Conservation (phyloP, 441 rosid genomes). For the Bruguiera hainesii region DNA sequence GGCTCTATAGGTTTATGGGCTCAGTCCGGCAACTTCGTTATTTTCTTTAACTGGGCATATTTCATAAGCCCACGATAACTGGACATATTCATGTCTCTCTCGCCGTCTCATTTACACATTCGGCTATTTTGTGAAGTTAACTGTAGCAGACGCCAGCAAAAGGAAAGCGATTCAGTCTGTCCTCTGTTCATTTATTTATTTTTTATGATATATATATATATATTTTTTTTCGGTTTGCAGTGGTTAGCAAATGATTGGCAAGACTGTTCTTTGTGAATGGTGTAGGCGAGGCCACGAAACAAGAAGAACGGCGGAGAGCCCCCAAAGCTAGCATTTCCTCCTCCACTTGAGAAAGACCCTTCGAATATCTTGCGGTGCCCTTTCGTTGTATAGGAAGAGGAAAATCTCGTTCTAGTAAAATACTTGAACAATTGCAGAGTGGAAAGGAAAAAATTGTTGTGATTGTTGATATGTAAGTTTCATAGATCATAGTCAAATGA, state of each 20-base stretch:
- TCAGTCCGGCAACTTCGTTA: too few relatives aligned
- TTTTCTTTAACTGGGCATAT: too few relatives aligned
- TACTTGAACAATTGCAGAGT: too few relatives aligned
- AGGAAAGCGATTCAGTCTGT: neutral
- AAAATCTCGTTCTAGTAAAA: neutral
- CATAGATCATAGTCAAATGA: too few relatives aligned
- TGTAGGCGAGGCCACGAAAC: neutral
- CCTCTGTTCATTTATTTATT: neutral
- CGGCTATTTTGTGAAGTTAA: neutral
- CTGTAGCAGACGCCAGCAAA: neutral
- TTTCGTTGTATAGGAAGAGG: neutral
- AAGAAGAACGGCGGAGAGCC: neutral
- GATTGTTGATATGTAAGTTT: too few relatives aligned
- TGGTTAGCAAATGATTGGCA: neutral
- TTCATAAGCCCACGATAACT: too few relatives aligned
- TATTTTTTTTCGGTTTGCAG: neutral
- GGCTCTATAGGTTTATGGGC: too few relatives aligned
- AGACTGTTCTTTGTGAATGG: neutral
- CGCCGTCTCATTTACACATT: too few relatives aligned
- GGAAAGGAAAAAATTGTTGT: too few relatives aligned
- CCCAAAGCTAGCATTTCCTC: neutral
- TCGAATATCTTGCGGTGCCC: neutral
- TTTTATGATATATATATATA: neutral
- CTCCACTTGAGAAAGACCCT: neutral
- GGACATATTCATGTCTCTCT: too few relatives aligned